Conservation (phyloP, 192 early-diverging fungal species). For the Gaertneriomyces semiglobifer region DNA sequence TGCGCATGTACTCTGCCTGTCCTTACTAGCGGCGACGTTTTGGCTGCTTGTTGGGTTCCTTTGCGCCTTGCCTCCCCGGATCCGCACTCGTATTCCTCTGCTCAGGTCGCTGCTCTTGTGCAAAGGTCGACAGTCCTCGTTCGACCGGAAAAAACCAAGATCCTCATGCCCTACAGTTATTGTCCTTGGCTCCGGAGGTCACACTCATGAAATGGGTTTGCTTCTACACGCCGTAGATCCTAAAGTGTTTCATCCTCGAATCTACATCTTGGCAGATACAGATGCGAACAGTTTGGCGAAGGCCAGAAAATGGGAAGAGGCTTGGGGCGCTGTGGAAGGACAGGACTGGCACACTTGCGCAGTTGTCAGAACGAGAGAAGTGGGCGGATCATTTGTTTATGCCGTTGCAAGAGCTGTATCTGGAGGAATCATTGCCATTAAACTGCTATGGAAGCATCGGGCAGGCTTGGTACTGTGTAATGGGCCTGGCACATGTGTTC, state of each 20-base stretch:
- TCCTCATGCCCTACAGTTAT: too few species aligned
- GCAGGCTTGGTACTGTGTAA: conserved; percentile 80
- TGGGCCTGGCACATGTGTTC: conserved; percentile 86
- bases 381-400: conserved; percentile 65
- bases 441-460: conserved; percentile 35
- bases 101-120: too few species aligned
- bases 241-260: conserved; percentile 55
- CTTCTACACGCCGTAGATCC: conserved; percentile 60
- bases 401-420: conserved; percentile 50
- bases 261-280: conserved; percentile 69
- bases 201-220: conserved; percentile 88
- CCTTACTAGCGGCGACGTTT: too few species aligned
- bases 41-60: too few species aligned
- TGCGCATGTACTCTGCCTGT: too few species aligned
- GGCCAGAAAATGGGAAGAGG: conserved; percentile 46
- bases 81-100: too few species aligned
- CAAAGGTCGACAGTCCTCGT: too few species aligned
- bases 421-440: conserved; percentile 13
- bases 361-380: conserved; percentile 71
- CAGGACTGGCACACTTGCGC: conserved; percentile 14
- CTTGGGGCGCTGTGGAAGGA: background rate
- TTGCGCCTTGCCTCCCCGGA: too few species aligned
- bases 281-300: conserved; percentile 63
- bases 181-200: conserved; percentile 59
- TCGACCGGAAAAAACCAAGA: too few species aligned